Evolutionary conservation across 148 eudicot species (phyloP).

Genomic region (Dianthus caryophyllus): DNA sequence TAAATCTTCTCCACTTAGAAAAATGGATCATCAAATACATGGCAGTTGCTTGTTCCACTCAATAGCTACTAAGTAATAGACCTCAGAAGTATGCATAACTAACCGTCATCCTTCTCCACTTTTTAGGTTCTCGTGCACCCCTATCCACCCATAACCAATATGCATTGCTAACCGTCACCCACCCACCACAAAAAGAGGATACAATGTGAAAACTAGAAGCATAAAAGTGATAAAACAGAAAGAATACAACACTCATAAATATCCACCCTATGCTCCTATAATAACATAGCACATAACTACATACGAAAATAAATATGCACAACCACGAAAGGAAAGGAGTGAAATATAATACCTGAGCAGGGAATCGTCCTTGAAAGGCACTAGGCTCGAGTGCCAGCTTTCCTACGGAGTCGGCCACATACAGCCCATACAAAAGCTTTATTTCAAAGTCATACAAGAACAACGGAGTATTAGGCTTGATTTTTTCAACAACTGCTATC

Average conservation of each 20-base stretch:
- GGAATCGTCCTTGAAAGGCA: constrained; percentile 63
- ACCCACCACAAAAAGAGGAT: no score
- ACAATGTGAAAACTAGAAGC: not conserved
- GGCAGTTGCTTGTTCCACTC: not conserved
- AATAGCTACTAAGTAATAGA: not conserved
- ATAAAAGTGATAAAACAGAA: not conserved
- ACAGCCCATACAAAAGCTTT: constrained; percentile 69
- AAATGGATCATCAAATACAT: no score
- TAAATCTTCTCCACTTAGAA: no score
- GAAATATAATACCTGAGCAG: constrained; percentile 57
- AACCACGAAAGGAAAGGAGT: not conserved
- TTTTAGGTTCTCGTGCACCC: not conserved
- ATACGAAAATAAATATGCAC: not conserved
- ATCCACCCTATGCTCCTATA: not conserved
- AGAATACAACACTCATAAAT: not conserved
- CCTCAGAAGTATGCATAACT: not conserved
- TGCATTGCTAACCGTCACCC: no score
- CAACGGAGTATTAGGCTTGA: constrained; percentile 52
- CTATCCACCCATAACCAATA: not conserved
- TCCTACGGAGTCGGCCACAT: constrained; percentile 50
- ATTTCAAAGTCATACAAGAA: constrained; percentile 62
- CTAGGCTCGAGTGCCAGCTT: constrained; percentile 45
- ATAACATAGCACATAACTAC: not conserved
- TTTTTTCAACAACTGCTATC: constrained; percentile 41
- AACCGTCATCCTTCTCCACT: not conserved